Evolutionary conservation across 2,329 filamentous ascomycete species (phyloP).

Genomic region (Claviceps sp.): DNA sequence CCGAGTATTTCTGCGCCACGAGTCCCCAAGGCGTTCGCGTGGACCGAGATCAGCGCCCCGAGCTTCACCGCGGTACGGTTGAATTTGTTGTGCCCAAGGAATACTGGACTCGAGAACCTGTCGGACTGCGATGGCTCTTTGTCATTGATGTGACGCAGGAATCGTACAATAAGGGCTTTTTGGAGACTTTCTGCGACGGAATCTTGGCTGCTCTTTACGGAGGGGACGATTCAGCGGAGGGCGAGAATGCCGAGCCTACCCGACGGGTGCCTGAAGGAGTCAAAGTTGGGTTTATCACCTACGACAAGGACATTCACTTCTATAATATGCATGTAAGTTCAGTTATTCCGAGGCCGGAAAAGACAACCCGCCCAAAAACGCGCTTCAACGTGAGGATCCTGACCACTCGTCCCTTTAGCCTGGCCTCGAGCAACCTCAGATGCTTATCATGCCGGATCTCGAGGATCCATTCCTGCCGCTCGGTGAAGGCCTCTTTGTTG

Average conservation of each 20-base stretch:
- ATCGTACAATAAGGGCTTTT: conserved; percentile 76
- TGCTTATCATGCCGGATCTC: conserved; percentile 97
- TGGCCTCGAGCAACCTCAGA: conserved; percentile 74
- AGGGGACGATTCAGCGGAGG: conserved; percentile 35
- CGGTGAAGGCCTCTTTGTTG: conserved; percentile 84
- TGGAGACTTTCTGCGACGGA: conserved; percentile 82
- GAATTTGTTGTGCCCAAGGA: conserved; percentile 97
- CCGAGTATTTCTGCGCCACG: conserved; percentile 87
- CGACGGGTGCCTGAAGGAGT: conserved; percentile 59
- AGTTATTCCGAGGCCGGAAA: conserved; percentile 6
- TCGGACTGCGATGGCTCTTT: conserved; percentile 79
- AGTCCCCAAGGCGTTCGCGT: conserved; percentile 77
- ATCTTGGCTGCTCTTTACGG: conserved; percentile 78
- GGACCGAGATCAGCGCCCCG: conserved; percentile 77
- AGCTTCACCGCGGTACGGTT: conserved; percentile 82
- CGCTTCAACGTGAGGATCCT: background rate
- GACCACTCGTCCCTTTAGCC: conserved; percentile 33
- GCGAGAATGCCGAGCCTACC: conserved; percentile 38
- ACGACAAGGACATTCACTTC: conserved; percentile 93
- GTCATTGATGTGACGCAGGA: conserved; percentile 89
- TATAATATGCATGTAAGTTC: conserved; percentile 76
- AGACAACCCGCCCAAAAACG: background rate
- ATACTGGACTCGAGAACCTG: conserved; percentile 93
- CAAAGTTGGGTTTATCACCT: conserved; percentile 90
- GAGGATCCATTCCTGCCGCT: conserved; percentile 93